These are phyloP conservation scores for Colletotrichum lupini DNA, from an alignment of 2,329 filamentous ascomycete genomes.

Conservation along the genomic window DNA sequence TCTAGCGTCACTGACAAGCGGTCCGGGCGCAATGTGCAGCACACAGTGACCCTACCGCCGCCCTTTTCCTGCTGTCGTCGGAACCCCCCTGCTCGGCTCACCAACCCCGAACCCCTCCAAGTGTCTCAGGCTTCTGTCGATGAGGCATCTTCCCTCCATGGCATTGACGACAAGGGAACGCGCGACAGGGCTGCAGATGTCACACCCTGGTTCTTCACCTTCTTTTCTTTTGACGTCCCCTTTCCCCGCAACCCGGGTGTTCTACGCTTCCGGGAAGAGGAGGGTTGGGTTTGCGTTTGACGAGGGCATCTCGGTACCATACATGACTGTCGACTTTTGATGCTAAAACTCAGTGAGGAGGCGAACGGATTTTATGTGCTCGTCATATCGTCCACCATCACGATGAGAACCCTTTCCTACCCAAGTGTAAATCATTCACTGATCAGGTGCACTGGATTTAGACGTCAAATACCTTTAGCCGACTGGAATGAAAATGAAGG, in stretches of 20 bases:
- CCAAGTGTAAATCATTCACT: too few species aligned
- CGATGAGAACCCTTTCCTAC: too few species aligned
- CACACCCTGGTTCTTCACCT: neutral
- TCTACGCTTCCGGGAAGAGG: neutral
- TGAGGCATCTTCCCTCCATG: slow-evolving; percentile 16
- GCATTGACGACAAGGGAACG: slow-evolving; percentile 11
- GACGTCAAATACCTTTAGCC: too few species aligned
- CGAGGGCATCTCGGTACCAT: slow-evolving; percentile 13
- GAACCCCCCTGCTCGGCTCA: slow-evolving; percentile 16
- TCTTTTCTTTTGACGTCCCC: neutral
- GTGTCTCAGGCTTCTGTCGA: slow-evolving; percentile 26
- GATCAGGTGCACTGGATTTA: too few species aligned
- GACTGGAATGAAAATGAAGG: too few species aligned
- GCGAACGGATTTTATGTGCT: neutral
- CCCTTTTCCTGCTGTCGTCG: neutral
- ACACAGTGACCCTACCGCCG: too few species aligned
- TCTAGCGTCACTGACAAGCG: neutral
- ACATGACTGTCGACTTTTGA: neutral
- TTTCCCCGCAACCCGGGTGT: neutral
- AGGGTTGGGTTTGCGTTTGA: slow-evolving; percentile 24
- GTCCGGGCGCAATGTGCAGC: slow-evolving; percentile 14
- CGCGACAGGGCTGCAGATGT: neutral
- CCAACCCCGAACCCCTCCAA: slow-evolving; percentile 5
- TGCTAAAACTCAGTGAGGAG: neutral
- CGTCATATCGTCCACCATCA: too few species aligned